Evolutionary conservation across 352 stramenopile genomes (phyloP), one percentile per base, ranked within the genome.

Genomic region (Globisporangium carolinianum): DNA sequence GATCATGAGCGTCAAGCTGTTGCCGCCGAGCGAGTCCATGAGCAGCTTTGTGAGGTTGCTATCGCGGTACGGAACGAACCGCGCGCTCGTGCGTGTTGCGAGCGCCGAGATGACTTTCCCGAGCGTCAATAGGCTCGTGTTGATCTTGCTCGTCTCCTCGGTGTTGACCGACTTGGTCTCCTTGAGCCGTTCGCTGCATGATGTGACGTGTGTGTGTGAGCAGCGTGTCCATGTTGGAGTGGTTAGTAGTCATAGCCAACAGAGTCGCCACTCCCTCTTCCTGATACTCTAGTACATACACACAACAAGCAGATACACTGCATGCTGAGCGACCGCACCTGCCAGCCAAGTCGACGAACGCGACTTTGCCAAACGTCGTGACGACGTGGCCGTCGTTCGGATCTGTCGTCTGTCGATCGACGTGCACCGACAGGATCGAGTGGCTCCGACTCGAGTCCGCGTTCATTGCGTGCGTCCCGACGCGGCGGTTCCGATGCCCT

Each of bases 1-100:
- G 56, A 94, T 75, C 86, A 94, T 94, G 35, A 94, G 69, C 18
- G 82, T 92, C 53, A 92, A 66, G 48, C 75, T 89, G 57, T 88
- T 86, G 37, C 86, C 86, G 24, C 86, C 83, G 0, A 94, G 74
- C 5, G 80, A 93, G 47, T 92, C 76, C 80, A 93, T 92, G 46
- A 95, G 67, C 39, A 94, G 63, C 63, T 91, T 92, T 36, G 86
- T 95, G 15, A 95, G 75, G 43, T 92, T 94, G 57, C 78, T 91
- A 60, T 95, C 86, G 18, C 83, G 69, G 55, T 94, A 95, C 32
- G 86, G 86, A 15, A 94, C 85, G 58, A 89, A 86, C 39, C 60
- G 69, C 12, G 65, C 59, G 51, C 68, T 62, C 3, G 68, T 61
- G 45, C 82, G 79, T 38, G 73, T 72, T 15, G 69, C 75, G 47